Evolutionary conservation across 352 stramenopile genomes (phyloP).

Genomic region (Phytophthora multivora): DNA sequence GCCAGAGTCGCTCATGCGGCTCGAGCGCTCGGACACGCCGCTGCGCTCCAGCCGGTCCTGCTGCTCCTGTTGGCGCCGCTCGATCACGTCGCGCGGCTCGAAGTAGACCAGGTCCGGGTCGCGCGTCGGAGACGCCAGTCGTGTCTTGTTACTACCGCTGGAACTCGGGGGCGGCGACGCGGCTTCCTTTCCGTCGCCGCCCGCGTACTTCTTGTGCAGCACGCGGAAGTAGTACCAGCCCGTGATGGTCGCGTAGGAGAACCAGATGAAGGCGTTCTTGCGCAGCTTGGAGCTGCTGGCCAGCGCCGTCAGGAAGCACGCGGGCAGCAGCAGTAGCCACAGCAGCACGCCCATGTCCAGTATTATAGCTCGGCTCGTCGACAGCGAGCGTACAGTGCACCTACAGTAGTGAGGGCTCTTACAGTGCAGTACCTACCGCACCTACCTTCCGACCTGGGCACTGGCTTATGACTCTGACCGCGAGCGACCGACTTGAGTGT

Average conservation of each 20-base stretch:
- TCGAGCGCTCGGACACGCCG: constrained; percentile 48
- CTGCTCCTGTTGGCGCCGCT: constrained; percentile 33
- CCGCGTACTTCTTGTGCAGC: constrained; percentile 64
- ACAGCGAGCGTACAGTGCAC: too few relatives aligned
- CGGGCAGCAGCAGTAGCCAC: constrained; percentile 45
- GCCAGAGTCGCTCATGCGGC: constrained; percentile 53
- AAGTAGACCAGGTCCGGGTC: constrained; percentile 56
- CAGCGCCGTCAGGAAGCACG: constrained; percentile 48
- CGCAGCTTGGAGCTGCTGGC: constrained; percentile 51
- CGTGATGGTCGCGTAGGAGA: constrained; percentile 80
- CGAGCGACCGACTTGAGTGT: too few relatives aligned
- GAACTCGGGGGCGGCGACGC: constrained; percentile 9
- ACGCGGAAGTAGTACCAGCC: constrained; percentile 86
- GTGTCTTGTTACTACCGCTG: constrained; percentile 1
- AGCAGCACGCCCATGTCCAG: constrained; percentile 39
- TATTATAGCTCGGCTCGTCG: neutral
- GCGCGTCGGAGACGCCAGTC: neutral
- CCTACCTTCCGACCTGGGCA: too few relatives aligned
- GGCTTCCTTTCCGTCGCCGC: constrained; percentile 10
- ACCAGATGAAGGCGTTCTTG: constrained; percentile 71
- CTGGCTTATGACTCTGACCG: too few relatives aligned
- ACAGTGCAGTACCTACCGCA: too few relatives aligned
- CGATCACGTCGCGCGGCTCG: constrained; percentile 44
- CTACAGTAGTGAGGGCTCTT: too few relatives aligned
- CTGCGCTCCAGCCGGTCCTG: constrained; percentile 38